Base-by-base conservation (phyloP, 495 filamentous ascomycete species). In the Neurospora sp. region DNA sequence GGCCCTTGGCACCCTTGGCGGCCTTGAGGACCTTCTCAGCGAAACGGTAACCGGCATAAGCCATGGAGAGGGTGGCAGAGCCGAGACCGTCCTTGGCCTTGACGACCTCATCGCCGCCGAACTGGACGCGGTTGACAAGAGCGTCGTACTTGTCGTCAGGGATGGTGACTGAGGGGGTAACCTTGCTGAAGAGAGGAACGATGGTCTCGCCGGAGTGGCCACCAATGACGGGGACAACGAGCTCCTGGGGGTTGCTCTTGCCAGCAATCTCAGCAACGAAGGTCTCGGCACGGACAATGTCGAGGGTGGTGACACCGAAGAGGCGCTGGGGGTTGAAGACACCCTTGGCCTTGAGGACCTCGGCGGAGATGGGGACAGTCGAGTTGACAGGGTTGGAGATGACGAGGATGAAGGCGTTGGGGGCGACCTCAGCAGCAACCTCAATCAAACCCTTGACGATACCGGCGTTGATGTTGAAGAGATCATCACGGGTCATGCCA, bases 361-460 rank as follows among this genome's bases (percentile, higher is more conserved):
- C 96, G 70, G 96, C 96, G 61, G 96, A 93, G 81, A 99, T 97
- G 69, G 96, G 96, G 72, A 99, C 96, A 42, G 96, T 99, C 31
- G 93, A 96, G 91, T 99, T 99, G 83, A 99, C 96, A 41, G 96
- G 96, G 88, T 99, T 99, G 75, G 96, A 98, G 84, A 99, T 99
- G 86, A 99, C 89, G 69, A 98, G 89, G 80, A 94, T 88, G 83
- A 91, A 98, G 44, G 96, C 96, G 78, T 97, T 95, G 76, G 96
- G 96, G 80, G 89, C 89, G 77, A 89, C 87, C 80, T 98, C 90
- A 73, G 96, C 95, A 75, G 94, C 89, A 40, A 92, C 90, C 81
- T 94, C 90, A 78, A 93, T 89, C 70, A 98, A 87, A 74, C 91
- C 91, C 79, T 92, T 92, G 76, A 98, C 94, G 79, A 98, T 97